phyloP scores from a whole-genome alignment of 805 yeast genomes.

The Maudiozyma bulderi region DNA sequence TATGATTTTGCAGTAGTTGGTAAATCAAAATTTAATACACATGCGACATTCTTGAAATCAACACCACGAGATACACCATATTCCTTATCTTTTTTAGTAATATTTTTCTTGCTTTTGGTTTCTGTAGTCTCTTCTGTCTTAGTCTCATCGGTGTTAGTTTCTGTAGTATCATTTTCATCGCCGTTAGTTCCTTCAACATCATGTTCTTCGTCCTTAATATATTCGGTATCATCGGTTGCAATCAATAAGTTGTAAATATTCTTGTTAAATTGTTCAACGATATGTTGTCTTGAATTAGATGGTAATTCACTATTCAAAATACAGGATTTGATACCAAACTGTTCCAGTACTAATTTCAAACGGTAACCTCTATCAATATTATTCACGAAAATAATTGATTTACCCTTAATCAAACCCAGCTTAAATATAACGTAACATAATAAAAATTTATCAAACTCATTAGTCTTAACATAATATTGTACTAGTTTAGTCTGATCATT shows the following conservation, averaged over 20 bases:
- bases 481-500: constrained; percentile 49
- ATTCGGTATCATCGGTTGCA: constrained; percentile 86
- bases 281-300: constrained; percentile 82
- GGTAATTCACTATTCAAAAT: constrained; percentile 90
- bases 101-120: constrained; percentile 14
- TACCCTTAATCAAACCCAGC: constrained; percentile 79
- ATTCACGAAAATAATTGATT: constrained; percentile 83
- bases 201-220: constrained; percentile 42
- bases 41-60: constrained; percentile 91
- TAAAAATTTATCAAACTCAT: constrained; percentile 86
- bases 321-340: constrained; percentile 85
- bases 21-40: constrained; percentile 90
- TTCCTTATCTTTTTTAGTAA: constrained; percentile 50
- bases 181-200: constrained; percentile 17
- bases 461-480: constrained; percentile 79
- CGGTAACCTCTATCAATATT: constrained; percentile 93
- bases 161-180: constrained; percentile 7
- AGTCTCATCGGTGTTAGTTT: constrained; percentile 13
- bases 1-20: constrained; percentile 85
- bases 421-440: constrained; percentile 88
- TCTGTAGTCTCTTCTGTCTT: background rate
- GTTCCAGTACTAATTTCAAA: constrained; percentile 81
- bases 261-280: constrained; percentile 90
- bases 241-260: constrained; percentile 77
- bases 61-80: constrained; percentile 96